Evolutionary conservation across 2,329 filamentous ascomycete species (phyloP), one percentile per base, ranked within the genome.

Genomic region (Lasiodiplodia gonubiensis): DNA sequence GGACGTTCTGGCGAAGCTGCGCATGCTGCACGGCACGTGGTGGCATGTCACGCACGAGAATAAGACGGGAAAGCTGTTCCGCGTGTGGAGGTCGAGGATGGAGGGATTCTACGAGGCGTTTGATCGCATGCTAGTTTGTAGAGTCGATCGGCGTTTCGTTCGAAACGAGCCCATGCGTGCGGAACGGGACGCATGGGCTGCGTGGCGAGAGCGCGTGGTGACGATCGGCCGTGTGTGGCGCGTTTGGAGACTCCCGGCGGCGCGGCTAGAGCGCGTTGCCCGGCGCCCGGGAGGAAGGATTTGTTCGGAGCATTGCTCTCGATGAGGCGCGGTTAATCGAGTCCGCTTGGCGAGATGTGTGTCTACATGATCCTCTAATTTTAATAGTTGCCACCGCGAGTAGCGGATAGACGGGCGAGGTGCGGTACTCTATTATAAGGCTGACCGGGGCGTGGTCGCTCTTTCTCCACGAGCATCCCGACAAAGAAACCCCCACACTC

Each of bases 1-100:
- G 54, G 73, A 79, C 35, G 72, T 80, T 27, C 72, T 80, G 72
- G 74, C 76, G 18, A 81, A 81, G 70, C 70, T 81, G 30, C 76
- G 77, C 27, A 72, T 73, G 64, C 69, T 80, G 57, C 79, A 81
- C 53, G 78, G 77, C 69, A 81, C 81, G 70, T 81, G 76, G 75
- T 81, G 79, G 79, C 68, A 66, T 10, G 69, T 70, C 30, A 69
- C 72, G 10, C 69, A 70, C 27, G 72, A 76, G 46, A 68, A 73
- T 51, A 73, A 75, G 63, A 72, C 81, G 37, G 70, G 68, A 25
- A 72, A 73, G 21, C 76, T 75, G 63, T 68, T 81, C 57, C 66
- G 68, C 53, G 73, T 72, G 21, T 73, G 71, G 76, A 74, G 73
- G 70, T 78, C 70, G 78, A 72, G 59, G 69, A 74, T 76, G 76